Percentiles rank a stretch among this genome's conserved stretches.
These are phyloP conservation scores for Irpex lacteus DNA, from an alignment of 1,284 basidiomycete species.

Conservation along the genomic window DNA sequence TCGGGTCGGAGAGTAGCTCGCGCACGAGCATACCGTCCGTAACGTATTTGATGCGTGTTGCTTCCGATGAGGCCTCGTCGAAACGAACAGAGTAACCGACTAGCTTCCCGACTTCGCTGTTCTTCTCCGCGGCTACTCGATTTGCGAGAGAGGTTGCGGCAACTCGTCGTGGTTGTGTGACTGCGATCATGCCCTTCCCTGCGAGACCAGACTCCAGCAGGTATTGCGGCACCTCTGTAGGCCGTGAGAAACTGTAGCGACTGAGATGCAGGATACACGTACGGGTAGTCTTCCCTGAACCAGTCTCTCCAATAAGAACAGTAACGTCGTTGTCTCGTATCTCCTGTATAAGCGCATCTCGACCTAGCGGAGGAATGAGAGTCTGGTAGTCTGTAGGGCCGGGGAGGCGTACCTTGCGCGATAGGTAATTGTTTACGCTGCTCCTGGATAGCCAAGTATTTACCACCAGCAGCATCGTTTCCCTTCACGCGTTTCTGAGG, in stretches of 20 bases:
- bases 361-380: constrained; percentile 44
- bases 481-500: constrained; percentile 4
- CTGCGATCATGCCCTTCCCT: constrained; percentile 69
- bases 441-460: constrained; percentile 40
- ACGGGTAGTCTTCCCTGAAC: constrained; percentile 98
- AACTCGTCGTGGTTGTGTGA: constrained; percentile 93
- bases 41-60: constrained; percentile 90
- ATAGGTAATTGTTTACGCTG: constrained; percentile 76
- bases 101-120: constrained; percentile 60
- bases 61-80: constrained; percentile 72
- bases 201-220: constrained; percentile 72
- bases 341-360: constrained; percentile 71
- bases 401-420: constrained; percentile 54
- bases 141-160: constrained; percentile 91
- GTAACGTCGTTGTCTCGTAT: constrained; percentile 84
- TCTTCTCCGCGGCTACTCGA: constrained; percentile 87
- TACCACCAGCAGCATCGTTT: neutral
- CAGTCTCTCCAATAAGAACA: constrained; percentile 93
- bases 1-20: constrained; percentile 77
- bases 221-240: constrained; percentile 85
- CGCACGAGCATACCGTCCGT: constrained; percentile 97
- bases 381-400: neutral
- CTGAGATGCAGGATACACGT: constrained; percentile 28
- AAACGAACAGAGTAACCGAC: constrained; percentile 98
- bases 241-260: constrained; percentile 10